Percentiles rank a stretch among this genome's conserved stretches.
phyloP scores from a whole-genome alignment of 495 filamentous ascomycete genomes.

The Talaromyces borbonicus region DNA sequence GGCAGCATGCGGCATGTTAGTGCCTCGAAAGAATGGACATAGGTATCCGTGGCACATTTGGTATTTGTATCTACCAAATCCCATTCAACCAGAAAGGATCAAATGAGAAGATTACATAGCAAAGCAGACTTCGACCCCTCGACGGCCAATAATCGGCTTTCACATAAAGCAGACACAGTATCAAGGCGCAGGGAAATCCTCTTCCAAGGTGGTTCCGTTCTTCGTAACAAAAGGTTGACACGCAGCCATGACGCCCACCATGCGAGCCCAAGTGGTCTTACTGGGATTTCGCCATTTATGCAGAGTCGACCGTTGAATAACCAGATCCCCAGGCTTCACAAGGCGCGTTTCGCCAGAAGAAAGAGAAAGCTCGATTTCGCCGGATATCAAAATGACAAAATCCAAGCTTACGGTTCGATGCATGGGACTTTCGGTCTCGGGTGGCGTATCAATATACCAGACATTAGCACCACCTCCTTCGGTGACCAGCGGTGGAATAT shows the following conservation, averaged over 20 bases:
- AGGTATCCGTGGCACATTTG: too few species aligned
- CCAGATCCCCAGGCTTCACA: neutral
- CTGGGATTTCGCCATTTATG: slow-evolving; percentile 7
- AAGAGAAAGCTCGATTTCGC: slow-evolving; percentile 6
- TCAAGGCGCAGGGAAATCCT: neutral
- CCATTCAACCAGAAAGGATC: too few species aligned
- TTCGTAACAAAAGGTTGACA: neutral
- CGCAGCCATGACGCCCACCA: neutral
- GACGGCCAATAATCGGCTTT: too few species aligned
- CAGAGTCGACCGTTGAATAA: slow-evolving; percentile 5
- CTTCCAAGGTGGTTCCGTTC: neutral
- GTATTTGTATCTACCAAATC: too few species aligned
- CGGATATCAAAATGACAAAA: slow-evolving; percentile 5
- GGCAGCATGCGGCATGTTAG: too few species aligned
- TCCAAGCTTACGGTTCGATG: slow-evolving; percentile 8
- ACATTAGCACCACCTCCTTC: slow-evolving; percentile 8
- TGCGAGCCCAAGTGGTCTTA: neutral
- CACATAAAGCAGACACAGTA: too few species aligned
- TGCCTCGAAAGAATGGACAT: too few species aligned
- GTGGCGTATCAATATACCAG: slow-evolving; percentile 5
- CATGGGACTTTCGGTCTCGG: slow-evolving; percentile 2
- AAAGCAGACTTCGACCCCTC: too few species aligned
- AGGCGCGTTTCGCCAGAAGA: neutral
- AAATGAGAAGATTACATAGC: too few species aligned
- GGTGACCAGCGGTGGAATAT: neutral